phyloP scores from a whole-genome alignment of 179 eudicot genomes.

The Spergularia azorica region DNA sequence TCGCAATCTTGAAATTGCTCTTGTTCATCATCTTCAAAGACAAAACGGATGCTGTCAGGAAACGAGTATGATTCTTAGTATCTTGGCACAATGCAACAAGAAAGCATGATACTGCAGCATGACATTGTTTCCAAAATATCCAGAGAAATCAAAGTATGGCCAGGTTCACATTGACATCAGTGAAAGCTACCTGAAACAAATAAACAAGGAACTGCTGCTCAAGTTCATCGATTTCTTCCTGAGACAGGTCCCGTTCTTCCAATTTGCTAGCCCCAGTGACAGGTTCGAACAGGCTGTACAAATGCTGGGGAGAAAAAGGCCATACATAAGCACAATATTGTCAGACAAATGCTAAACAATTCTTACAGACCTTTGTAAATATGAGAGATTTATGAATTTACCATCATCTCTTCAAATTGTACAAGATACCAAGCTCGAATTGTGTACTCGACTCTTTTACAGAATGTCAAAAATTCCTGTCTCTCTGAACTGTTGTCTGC shows the following conservation, averaged over 20 bases:
- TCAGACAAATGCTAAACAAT: neutral
- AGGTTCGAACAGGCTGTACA: slow-evolving; percentile 42
- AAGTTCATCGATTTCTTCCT: slow-evolving; percentile 35
- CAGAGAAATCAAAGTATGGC: neutral
- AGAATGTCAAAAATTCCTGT: slow-evolving; percentile 32
- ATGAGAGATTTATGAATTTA: slow-evolving; percentile 9
- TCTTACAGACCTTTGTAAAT: neutral
- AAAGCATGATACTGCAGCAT: neutral
- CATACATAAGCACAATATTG: slow-evolving; percentile 10
- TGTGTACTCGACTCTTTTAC: slow-evolving; percentile 48
- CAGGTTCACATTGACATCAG: neutral
- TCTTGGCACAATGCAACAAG: neutral
- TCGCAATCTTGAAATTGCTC: slow-evolving; percentile 45
- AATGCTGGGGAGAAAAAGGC: slow-evolving; percentile 27
- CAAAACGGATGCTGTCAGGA: slow-evolving; percentile 19
- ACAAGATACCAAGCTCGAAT: slow-evolving; percentile 52
- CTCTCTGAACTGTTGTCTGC: slow-evolving; percentile 28
- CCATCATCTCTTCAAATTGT: slow-evolving; percentile 47
- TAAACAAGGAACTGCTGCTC: slow-evolving; percentile 41
- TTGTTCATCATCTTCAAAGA: slow-evolving; percentile 43
- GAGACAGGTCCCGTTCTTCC: slow-evolving; percentile 36
- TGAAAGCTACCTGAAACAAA: slow-evolving; percentile 39
- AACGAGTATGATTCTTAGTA: slow-evolving; percentile 16
- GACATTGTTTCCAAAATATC: neutral
- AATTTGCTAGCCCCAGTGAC: slow-evolving; percentile 38